A percentile compares a stretch with the other conserved stretches of the same genome.
These are phyloP conservation scores for Apostasia shenzhenica DNA, from an alignment of 106 monocot species.

Conservation along the genomic window DNA sequence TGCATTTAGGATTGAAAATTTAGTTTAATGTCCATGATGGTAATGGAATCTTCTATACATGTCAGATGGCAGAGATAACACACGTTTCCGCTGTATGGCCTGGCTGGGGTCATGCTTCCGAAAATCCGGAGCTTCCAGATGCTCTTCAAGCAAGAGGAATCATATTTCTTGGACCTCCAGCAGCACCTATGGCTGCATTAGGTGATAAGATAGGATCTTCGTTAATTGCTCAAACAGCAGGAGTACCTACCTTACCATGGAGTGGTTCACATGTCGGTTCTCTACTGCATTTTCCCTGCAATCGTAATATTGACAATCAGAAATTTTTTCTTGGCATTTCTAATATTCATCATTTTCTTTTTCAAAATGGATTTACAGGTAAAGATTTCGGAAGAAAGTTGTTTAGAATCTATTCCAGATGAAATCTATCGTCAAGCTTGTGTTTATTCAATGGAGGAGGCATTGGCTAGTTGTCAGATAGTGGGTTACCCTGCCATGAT, in stretches of 20 bases:
- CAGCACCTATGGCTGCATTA: slow-evolving; percentile 81
- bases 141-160: slow-evolving; percentile 78
- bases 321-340: background rate
- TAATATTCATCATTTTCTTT: background rate
- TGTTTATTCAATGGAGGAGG: slow-evolving; percentile 92
- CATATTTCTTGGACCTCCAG: slow-evolving; percentile 95
- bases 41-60: background rate
- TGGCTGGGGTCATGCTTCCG: slow-evolving; percentile 99
- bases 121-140: slow-evolving; percentile 97
- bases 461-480: slow-evolving; percentile 83
- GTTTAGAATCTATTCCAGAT: slow-evolving; percentile 77
- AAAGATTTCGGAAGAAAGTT: slow-evolving; percentile 56
- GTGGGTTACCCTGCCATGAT: slow-evolving; percentile 99
- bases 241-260: slow-evolving; percentile 97
- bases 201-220: slow-evolving; percentile 99
- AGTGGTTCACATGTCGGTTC: slow-evolving; percentile 91
- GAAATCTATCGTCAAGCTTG: slow-evolving; percentile 88
- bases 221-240: slow-evolving; percentile 97
- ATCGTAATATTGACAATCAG: background rate
- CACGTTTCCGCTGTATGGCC: slow-evolving; percentile 98
- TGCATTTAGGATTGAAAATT: no score
- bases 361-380: slow-evolving; percentile 37
- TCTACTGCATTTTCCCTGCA: background rate
- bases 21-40: no score
- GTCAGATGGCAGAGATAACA: slow-evolving; percentile 88